These are phyloP conservation scores for Botrytis porri DNA, from an alignment of 2,329 filamentous ascomycete species.

Conservation along the genomic window DNA sequence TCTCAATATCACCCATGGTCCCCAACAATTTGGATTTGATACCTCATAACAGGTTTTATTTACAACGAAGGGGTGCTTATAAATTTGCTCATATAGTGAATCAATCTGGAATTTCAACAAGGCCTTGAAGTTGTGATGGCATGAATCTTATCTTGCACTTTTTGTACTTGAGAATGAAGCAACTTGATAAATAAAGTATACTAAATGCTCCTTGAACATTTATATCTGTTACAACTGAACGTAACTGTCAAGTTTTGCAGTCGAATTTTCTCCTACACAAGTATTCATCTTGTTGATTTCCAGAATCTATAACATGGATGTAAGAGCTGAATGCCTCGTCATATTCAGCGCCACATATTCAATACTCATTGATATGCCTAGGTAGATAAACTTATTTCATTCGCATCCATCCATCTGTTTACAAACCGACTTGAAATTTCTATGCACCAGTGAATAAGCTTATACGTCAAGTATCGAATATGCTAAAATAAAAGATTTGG, in stretches of 20 bases:
- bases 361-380: not conserved
- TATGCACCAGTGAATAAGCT: not conserved
- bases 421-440: not conserved
- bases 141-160: not conserved
- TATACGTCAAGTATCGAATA: not conserved
- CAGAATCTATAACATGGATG: not conserved
- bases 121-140: not conserved
- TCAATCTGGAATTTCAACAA: fast-evolving
- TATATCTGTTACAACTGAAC: not conserved
- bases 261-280: not conserved
- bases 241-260: not conserved
- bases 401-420: not conserved
- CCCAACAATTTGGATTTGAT: not conserved
- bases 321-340: not conserved
- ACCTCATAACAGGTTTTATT: not conserved
- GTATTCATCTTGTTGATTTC: not conserved
- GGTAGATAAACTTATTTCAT: not conserved
- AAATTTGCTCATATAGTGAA: not conserved
- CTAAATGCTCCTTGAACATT: fast-evolving
- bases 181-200: not conserved
- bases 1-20: not conserved
- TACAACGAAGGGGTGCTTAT: not conserved
- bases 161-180: not conserved
- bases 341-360: not conserved
- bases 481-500: not conserved